Percentiles rank a stretch among this genome's conserved stretches.
These are phyloP conservation scores for Phialocephala sp. DNA, from an alignment of 2,329 filamentous ascomycete genomes.

Conservation along the genomic window DNA sequence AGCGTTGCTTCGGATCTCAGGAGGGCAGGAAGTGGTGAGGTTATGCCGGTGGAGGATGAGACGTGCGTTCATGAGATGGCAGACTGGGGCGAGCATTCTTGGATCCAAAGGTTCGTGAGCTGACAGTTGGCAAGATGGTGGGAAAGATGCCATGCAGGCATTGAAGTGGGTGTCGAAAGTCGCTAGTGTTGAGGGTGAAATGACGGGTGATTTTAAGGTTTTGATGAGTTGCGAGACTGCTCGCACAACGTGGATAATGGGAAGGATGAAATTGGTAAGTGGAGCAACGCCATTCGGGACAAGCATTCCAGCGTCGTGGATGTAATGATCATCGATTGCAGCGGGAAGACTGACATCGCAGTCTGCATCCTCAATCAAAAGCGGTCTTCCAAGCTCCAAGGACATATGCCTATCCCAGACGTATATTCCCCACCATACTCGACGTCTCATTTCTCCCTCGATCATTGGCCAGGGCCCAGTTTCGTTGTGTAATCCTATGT, in stretches of 20 bases:
- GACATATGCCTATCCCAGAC: constrained; percentile 83
- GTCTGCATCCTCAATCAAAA: constrained; percentile 84
- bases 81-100: constrained; percentile 73
- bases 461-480: constrained; percentile 74
- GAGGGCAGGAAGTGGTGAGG: constrained; percentile 72
- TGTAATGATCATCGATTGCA: constrained; percentile 79
- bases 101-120: constrained; percentile 74
- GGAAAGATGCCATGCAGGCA: constrained; percentile 76
- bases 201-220: constrained; percentile 69
- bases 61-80: constrained; percentile 82
- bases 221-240: constrained; percentile 76
- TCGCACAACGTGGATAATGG: constrained; percentile 81
- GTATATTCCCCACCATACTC: constrained; percentile 95
- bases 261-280: constrained; percentile 74
- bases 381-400: constrained; percentile 79
- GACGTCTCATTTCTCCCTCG: constrained; percentile 83
- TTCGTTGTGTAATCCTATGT: constrained; percentile 81
- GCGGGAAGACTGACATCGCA: constrained; percentile 84
- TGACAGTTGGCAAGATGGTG: constrained; percentile 71
- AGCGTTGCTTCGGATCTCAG: constrained; percentile 70
- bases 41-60: constrained; percentile 90
- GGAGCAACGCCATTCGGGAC: constrained; percentile 58
- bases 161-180: constrained; percentile 83
- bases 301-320: constrained; percentile 62
- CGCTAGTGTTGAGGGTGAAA: constrained; percentile 72